A percentile compares a stretch with the other conserved stretches of the same genome.
These are phyloP conservation scores for Phytophthora rubi DNA, from an alignment of 352 stramenopile species.

Conservation along the genomic window DNA sequence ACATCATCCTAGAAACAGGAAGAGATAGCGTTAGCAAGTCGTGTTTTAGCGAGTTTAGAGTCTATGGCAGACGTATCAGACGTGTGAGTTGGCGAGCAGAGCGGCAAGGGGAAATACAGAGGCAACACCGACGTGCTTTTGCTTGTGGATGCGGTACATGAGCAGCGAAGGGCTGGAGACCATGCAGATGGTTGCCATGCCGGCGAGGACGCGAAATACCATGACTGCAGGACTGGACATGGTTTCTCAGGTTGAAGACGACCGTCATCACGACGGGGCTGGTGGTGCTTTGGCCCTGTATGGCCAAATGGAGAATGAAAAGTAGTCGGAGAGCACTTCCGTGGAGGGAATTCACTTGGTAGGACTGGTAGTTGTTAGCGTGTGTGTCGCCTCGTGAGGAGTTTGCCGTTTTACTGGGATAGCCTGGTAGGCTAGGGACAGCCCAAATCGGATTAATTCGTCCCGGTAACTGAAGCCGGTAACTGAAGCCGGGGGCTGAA, in stretches of 20 bases:
- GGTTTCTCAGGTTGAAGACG: slow-evolving; percentile 3
- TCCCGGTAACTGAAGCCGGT: no score
- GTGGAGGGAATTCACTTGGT: neutral
- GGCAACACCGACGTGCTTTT: slow-evolving; percentile 42
- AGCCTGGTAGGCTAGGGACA: no score
- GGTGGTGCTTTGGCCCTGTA: slow-evolving; percentile 4
- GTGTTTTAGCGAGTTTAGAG: neutral
- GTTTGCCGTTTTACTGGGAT: slow-evolving; percentile 1
- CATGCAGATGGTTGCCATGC: slow-evolving; percentile 47
- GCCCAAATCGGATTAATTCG: no score
- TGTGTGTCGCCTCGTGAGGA: slow-evolving; percentile 12
- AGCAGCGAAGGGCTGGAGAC: slow-evolving; percentile 48
- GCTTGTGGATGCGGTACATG: slow-evolving; percentile 51
- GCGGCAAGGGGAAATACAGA: slow-evolving; percentile 52
- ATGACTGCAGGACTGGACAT: slow-evolving; percentile 32
- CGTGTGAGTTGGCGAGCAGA: slow-evolving; percentile 48
- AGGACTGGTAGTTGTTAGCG: slow-evolving; percentile 4
- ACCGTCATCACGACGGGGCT: no score
- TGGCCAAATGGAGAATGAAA: slow-evolving; percentile 29
- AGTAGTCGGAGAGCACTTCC: neutral
- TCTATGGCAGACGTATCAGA: slow-evolving; percentile 45
- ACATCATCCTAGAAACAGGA: slow-evolving; percentile 45
- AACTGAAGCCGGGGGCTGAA: no score
- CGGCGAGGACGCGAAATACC: slow-evolving; percentile 39
- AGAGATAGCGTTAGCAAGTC: slow-evolving; percentile 35